Evolutionary conservation across 257 asterid species (phyloP), one percentile per base, ranked within the genome.

Genomic region (Solanum corneliomulleri): DNA sequence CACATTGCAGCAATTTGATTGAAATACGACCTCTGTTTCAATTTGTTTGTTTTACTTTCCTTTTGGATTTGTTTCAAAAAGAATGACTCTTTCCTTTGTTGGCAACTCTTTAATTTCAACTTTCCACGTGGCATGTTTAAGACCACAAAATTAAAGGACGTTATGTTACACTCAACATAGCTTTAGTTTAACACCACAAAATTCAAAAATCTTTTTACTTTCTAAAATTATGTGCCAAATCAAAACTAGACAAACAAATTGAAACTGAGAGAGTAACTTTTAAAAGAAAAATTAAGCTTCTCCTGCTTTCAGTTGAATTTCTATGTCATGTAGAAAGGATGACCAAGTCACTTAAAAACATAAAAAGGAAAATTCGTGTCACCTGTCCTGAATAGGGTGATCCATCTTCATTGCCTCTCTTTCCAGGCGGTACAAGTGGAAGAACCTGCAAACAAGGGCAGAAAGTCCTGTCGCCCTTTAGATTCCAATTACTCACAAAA

Each of bases 321-420:
- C 12, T 86, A 31, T 72, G 52, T 25, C 60, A 37, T 64, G 64
- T 62, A 76, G 62, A 88, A 75, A 66, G 33, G 83, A 76, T 76
- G n/a, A 27, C 35, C 35, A 41, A 76, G 60, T 76, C 83, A 42
- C 37, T 76, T 25, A 42, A 62, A 82, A 47, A 37, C 4, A 44
- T 10, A 47, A 60, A 25, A 70, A 39, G 87, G 66, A 29, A 49
- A 47, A 29, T 29, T 11, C 85, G 37, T 74, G 29, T 80, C 87
- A 97, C 99, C 98, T 96, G 99, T 72, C 99, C 99, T 81, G 98
- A 91, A 92, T 97, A 97, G 37, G 99, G 99, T 47, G 99, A 97
- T 88, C 99, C 99, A 82, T 91, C 98, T 87, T 93, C 98, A 88
- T 91, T 95, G 70, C 93, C 96, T 90, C 95, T 92, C 92, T 94